A percentile compares a stretch with the other conserved stretches of the same genome.
Evolutionary conservation across 208 protist genomes (phyloP).

Genomic region (Tritrichomonas musculus): DNA sequence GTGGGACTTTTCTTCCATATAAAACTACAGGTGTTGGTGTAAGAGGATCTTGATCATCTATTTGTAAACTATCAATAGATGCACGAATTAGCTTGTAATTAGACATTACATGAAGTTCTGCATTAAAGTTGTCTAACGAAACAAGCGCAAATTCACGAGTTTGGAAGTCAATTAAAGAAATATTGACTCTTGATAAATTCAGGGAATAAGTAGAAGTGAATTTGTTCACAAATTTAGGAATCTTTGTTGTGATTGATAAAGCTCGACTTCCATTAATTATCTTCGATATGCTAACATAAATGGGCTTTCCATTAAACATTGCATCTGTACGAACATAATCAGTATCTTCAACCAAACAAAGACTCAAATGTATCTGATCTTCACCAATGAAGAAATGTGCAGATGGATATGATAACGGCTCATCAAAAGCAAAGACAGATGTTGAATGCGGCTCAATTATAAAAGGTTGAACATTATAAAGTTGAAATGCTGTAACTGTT

Average conservation of each 20-base stretch:
- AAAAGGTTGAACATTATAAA: not conserved
- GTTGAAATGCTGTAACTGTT: not conserved
- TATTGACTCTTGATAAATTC: not conserved
- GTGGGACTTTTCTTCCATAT: not conserved
- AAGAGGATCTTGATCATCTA: not conserved
- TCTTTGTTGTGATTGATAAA: not conserved
- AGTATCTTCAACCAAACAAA: not conserved
- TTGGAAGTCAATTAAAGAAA: not conserved
- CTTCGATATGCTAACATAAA: not conserved
- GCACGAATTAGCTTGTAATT: not conserved
- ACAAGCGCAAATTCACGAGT: not conserved
- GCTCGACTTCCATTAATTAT: not conserved
- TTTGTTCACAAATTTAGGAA: not conserved
- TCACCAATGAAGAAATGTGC: not conserved
- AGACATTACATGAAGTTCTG: not conserved
- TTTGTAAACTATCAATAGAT: not conserved
- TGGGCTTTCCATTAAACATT: not conserved
- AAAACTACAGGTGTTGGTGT: not conserved
- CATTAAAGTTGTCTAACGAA: not conserved
- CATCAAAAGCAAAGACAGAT: not conserved
- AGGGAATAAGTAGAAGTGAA: not conserved
- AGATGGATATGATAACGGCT: not conserved
- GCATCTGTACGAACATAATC: not conserved
- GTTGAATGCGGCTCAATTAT: not conserved
- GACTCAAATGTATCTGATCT: not conserved